Evolutionary conservation across 768 basidiomycete species (phyloP), one percentile per base, ranked within the genome.

Genomic region (Cyathus striatus): DNA sequence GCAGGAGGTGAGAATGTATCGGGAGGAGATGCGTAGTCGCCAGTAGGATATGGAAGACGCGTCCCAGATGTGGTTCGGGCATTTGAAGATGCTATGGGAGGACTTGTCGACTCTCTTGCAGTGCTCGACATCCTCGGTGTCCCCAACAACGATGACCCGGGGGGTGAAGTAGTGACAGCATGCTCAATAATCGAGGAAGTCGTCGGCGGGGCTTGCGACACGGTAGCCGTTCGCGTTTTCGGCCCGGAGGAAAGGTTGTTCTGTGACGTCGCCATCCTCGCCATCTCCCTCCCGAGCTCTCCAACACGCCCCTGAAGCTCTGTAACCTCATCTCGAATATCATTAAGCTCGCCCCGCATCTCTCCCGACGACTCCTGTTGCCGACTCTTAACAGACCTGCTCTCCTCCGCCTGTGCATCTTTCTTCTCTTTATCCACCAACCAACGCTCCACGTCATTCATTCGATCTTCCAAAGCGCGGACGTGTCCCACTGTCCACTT

Each of bases 391-490:
- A n/a, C n/a, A n/a, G n/a, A n/a, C n/a, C n/a, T n/a, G n/a, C n/a
- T n/a, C 35, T 50, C 46, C 44, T 46, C 49, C 22, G 44, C 47
- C 37, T 24, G 51, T 47, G 48, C 60, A n/a, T 56, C 49, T 52
- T 83, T 81, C 45, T 72, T 80, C 63, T 91, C 88, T 56, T 85
- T 89, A 47, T 90, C 88, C 4, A 91, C 89, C 6, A 91, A 69
- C 86, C 87, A 92, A 35, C 81, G 73, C 57, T 92, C 90, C n/a
- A 92, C 90, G 44, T 92, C 90, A 47, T 82, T 80, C 89, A 92
- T 92, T 23, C 90, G 77, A 16, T 91, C 90, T 51, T 92, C 90
- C 16, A 92, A 65, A 1, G 90, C 90, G 42, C 90, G 81, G 2
- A 90, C 88, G 51, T 92, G 90, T 5, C 86, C 81, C 2, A 92